A percentile compares a stretch with the other conserved stretches of the same genome.
phyloP scores from a whole-genome alignment of 768 basidiomycete genomes.

The Rhodosporidiobolus sp. region DNA sequence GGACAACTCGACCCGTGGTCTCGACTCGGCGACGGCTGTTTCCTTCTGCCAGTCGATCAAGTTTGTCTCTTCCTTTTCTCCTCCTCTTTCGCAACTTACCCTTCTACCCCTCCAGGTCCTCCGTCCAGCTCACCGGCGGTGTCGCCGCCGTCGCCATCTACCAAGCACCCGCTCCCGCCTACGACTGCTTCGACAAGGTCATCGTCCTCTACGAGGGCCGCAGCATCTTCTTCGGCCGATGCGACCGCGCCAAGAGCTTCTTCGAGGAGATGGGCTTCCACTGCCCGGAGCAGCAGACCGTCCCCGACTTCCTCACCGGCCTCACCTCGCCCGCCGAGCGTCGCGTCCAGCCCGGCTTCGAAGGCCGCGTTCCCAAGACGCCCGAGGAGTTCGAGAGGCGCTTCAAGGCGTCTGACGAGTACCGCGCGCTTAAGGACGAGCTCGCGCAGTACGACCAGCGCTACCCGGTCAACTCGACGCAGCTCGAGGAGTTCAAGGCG shows the following conservation, averaged over 20 bases:
- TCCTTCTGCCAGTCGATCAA: constrained; percentile 63
- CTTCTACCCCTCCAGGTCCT: not conserved
- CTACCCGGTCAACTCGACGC: constrained; percentile 48
- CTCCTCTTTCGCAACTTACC: too few species aligned
- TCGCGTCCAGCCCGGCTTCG: constrained; percentile 45
- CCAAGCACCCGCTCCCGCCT: constrained; percentile 43
- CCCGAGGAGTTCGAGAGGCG: constrained; percentile 52
- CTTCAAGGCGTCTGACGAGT: constrained; percentile 52
- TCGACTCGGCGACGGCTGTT: constrained; percentile 71
- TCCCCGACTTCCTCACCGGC: constrained; percentile 48
- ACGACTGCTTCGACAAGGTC: constrained; percentile 71
- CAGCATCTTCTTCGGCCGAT: constrained; percentile 72
- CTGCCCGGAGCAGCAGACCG: constrained; percentile 45
- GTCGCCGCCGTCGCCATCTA: constrained; percentile 6
- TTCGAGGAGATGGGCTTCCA: constrained; percentile 64
- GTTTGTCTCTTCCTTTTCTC: not conserved
- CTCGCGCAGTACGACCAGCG: constrained; percentile 44
- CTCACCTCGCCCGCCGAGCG: constrained; percentile 68
- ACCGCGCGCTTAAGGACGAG: constrained; percentile 35
- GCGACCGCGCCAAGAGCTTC: constrained; percentile 63
- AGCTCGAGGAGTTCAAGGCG: constrained; percentile 48
- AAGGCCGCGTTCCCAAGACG: constrained; percentile 51
- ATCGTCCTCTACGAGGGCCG: constrained; percentile 66
- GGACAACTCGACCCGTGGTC: constrained; percentile 68
- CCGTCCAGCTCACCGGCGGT: constrained; percentile 7